phyloP scores from a whole-genome alignment of 345 rosid species.

The Citrus inodora region DNA sequence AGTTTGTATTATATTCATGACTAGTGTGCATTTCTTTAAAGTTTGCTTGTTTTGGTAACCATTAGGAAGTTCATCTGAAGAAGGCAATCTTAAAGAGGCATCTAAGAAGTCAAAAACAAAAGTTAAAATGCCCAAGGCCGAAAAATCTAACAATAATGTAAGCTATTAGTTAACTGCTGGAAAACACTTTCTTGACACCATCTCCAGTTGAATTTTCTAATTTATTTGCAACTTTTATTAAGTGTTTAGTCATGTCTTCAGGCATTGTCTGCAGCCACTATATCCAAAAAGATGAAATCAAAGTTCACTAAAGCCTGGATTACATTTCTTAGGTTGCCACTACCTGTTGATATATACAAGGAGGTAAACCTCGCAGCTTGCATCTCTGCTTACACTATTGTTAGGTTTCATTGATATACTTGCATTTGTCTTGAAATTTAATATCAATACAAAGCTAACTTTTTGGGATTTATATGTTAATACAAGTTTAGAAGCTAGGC shows the following conservation, averaged over 20 bases:
- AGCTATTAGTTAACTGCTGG: constrained; percentile 20
- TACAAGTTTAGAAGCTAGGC: background rate
- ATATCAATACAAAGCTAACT: background rate
- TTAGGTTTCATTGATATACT: background rate
- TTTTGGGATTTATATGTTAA: background rate
- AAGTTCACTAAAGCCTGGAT: constrained; percentile 94
- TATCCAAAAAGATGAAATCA: constrained; percentile 73
- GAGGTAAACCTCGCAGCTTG: constrained; percentile 48
- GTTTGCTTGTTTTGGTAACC: background rate
- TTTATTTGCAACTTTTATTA: background rate
- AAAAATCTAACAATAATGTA: constrained; percentile 41
- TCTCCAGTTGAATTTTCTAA: background rate
- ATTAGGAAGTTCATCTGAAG: constrained; percentile 23
- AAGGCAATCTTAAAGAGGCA: constrained; percentile 15
- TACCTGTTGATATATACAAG: constrained; percentile 82
- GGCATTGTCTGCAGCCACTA: constrained; percentile 56
- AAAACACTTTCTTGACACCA: background rate
- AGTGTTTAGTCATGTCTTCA: constrained; percentile 17
- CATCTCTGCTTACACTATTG: background rate
- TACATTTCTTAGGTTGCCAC: constrained; percentile 82
- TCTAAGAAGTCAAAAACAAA: constrained; percentile 21
- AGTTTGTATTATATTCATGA: background rate
- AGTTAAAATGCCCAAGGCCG: constrained; percentile 33
- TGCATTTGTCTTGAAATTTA: background rate
- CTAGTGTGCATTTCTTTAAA: background rate